Evolutionary conservation across 345 rosid species (phyloP).

Genomic region (Citrus inodora): DNA sequence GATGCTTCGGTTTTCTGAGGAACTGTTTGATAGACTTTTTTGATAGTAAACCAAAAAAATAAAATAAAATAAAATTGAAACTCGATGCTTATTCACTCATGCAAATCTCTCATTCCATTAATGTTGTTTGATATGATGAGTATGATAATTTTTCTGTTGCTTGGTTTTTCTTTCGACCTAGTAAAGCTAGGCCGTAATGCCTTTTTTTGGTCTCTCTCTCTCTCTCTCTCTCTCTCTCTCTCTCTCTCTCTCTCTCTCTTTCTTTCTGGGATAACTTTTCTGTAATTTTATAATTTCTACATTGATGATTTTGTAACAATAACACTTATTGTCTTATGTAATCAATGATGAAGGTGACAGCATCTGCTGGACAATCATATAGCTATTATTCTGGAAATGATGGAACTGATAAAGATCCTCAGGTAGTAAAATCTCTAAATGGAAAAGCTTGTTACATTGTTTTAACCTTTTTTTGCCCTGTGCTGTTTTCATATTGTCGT

Average conservation of each 20-base stretch:
- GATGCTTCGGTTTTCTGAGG: not conserved
- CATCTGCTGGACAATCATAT: conserved; percentile 60
- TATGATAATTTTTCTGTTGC: not conserved
- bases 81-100: not conserved
- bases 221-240: not conserved
- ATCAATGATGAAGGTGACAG: conserved; percentile 39
- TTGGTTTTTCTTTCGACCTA: not conserved
- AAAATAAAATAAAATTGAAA: not conserved
- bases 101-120: not conserved
- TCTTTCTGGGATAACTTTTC: not conserved
- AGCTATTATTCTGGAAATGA: conserved; percentile 82
- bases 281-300: not conserved
- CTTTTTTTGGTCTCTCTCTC: not conserved
- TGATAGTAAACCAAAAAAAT: not conserved
- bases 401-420: conserved; percentile 87
- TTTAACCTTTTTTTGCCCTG: not conserved
- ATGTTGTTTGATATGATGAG: not conserved
- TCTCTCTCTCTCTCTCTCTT: not conserved
- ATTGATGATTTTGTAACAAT: conserved; percentile 3
- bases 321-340: not conserved
- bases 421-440: conserved; percentile 44
- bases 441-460: conserved; percentile 1
- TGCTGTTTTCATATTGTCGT: not conserved
- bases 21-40: not conserved
- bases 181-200: not conserved